Percentiles rank a stretch among this genome's conserved stretches.
Conservation (phyloP, 1,284 basidiomycete species). For the Cerioporus squamosus region DNA sequence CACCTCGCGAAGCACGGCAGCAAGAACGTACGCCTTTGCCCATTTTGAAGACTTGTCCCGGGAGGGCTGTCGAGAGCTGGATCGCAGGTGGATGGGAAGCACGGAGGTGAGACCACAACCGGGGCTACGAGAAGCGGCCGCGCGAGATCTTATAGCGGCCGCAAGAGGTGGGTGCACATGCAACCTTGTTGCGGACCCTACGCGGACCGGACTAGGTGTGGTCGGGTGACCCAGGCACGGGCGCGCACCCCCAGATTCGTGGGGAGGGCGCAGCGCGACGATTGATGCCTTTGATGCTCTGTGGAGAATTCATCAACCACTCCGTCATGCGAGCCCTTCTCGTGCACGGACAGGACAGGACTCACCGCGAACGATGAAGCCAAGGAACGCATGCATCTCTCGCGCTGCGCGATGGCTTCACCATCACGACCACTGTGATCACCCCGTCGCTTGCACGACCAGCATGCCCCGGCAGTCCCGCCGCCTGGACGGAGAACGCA, state of each 20-base stretch:
- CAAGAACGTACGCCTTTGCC: conserved; percentile 34
- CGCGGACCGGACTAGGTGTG: conserved; percentile 8
- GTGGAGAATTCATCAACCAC: neutral
- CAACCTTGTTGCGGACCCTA: conserved; percentile 4
- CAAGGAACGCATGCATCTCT: too few relatives aligned
- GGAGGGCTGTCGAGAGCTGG: conserved; percentile 6
- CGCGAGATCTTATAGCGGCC: neutral
- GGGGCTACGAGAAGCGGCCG: neutral
- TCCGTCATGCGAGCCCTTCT: too few relatives aligned
- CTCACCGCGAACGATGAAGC: too few relatives aligned
- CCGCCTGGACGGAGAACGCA: too few relatives aligned
- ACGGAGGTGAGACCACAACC: conserved; percentile 15
- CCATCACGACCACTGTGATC: too few relatives aligned
- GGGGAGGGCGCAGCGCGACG: neutral
- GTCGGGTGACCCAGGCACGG: conserved; percentile 22
- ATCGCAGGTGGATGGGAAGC: conserved; percentile 16
- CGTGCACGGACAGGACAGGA: too few relatives aligned
- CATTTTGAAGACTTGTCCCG: conserved; percentile 23
- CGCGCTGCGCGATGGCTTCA: too few relatives aligned
- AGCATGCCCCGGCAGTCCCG: too few relatives aligned
- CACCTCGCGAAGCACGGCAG: neutral
- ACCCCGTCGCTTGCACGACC: too few relatives aligned
- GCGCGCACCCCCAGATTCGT: conserved; percentile 3
- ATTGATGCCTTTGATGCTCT: neutral
- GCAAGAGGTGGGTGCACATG: conserved; percentile 3